Base-by-base conservation (phyloP, 108 stramenopile genomes). In the Asterionellopsis glacialis region DNA sequence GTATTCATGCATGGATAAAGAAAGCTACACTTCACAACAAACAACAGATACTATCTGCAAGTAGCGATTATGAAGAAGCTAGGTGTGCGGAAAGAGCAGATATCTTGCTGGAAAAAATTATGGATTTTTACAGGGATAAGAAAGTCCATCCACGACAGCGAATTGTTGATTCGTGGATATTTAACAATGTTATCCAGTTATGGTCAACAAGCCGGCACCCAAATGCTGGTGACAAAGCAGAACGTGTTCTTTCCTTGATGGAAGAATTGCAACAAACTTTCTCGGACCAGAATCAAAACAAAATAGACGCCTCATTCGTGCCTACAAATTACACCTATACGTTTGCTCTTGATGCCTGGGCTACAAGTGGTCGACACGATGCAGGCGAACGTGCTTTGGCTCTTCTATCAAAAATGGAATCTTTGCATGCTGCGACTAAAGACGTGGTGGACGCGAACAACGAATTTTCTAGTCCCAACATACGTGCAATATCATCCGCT, bases 181-280 rank as follows among this genome's bases (percentile, higher is more conserved):
- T 64, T 45, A 41, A 43, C 21, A 21, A 44, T 45, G 15, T 55
- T 7, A 41, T 51, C 18, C 53, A 54, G 7, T 39, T 64, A 21
- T 64, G 63, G 63, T 14, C 23, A 18, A 28, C 16, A 23, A 54
- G 54, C 14, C 26, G 43, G 7, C 44, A 23, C n/a, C 45, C 45
- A 18, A 45, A 24, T 0, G 27, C 33, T 0, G 25, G 25, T 40
- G 45, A 41, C 16, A 0, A 10, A 38, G 25, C 57, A 28, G 11
- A 49, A 33, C 47, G 14, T 39, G 21, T 57, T n/a, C 39, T 65
- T 23, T 45, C 45, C 0, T 16, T 57, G 14, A 48, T 65, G 65
- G 47, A 57, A 41, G 11, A n/a, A 13, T n/a, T 65, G 13, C 22
- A 33, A 33, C 5, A 7, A 33, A 33, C 7, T 33, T 33, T 9